phyloP scores from a whole-genome alignment of 2,329 filamentous ascomycete species.

The Pseudogymnoascus sp. region DNA sequence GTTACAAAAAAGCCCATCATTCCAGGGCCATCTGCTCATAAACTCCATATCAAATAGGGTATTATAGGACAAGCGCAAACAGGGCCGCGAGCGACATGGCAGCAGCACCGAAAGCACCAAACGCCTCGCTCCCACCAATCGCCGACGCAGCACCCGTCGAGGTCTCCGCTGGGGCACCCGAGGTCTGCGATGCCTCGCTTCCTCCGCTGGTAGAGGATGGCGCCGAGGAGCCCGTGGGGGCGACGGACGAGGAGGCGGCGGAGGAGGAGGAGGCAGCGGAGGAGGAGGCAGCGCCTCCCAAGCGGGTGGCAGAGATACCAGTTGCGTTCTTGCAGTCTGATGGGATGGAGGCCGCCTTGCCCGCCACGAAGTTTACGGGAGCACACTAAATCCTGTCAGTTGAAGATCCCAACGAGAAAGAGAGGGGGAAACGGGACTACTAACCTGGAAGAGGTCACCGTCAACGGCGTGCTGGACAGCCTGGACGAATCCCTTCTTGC shows the following conservation, averaged over 20 bases:
- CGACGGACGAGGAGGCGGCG: too few species aligned
- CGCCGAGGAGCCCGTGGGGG: not conserved
- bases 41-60: not conserved
- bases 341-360: constrained; percentile 22
- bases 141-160: not conserved
- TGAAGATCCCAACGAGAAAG: not conserved
- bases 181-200: not conserved
- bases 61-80: not conserved
- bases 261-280: not conserved
- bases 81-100: not conserved
- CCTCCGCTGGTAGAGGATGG: not conserved
- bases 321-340: constrained; percentile 33
- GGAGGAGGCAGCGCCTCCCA: not conserved
- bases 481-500: constrained; percentile 45
- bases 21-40: not conserved
- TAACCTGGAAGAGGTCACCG: constrained; percentile 47
- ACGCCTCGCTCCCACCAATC: not conserved
- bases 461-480: constrained; percentile 44
- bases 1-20: not conserved
- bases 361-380: constrained; percentile 45
- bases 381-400: constrained; percentile 35
- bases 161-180: not conserved
- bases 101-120: not conserved
- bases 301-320: constrained; percentile 18
- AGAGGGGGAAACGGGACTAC: constrained; percentile 13